Evolutionary conservation across 768 basidiomycete species (phyloP), one percentile per base, ranked within the genome.

Genomic region (Lanmaoa rubissima): DNA sequence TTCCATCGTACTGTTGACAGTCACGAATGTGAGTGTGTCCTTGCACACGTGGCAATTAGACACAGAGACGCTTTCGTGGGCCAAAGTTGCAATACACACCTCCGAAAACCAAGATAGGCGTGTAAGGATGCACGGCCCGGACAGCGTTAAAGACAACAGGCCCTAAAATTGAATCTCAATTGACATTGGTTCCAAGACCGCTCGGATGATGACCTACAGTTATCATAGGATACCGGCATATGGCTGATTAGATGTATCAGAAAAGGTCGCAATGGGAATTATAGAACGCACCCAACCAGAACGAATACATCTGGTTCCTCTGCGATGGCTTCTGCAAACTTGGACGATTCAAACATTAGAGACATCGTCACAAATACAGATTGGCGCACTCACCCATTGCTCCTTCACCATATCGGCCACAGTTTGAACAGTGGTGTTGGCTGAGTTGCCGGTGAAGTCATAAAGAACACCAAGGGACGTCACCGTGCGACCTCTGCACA

Each of bases 271-370:
- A 42, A 49, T 10, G 39, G 34, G 16, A 19, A 12, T 6, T 1
- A 49, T 54, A 39, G 52, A 51, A 63, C 79, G 32, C 49, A 85
- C 87, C 87, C 85, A 53, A 79, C 80, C 51, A 92, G 79, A 53
- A 91, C 65, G 75, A 95, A 96, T 58, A 92, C 76, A 69, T 94
- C 92, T 14, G 93, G 92, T 64, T 86, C 85, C 10, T 92, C 88
- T 41, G 77, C 71, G 58, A 94, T 93, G 1, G 88, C 91, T 14
- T 90, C 84, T 1, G 73, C 61, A 69, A 95, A 95, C 92, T 89
- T 56, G 36, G 3, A 51, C 52, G 57, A 39, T 13, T 14, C 51
- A 36, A 32, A 48, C 26, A 42, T 59, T 3, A 45, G 39, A 39
- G 13, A 24, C 5, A 8, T 11, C 1, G 12, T 36, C 9, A 7